A percentile compares a stretch with the other conserved stretches of the same genome.
phyloP scores from a whole-genome alignment of 75 land plant species.

The Selaginella moellendorffii region DNA sequence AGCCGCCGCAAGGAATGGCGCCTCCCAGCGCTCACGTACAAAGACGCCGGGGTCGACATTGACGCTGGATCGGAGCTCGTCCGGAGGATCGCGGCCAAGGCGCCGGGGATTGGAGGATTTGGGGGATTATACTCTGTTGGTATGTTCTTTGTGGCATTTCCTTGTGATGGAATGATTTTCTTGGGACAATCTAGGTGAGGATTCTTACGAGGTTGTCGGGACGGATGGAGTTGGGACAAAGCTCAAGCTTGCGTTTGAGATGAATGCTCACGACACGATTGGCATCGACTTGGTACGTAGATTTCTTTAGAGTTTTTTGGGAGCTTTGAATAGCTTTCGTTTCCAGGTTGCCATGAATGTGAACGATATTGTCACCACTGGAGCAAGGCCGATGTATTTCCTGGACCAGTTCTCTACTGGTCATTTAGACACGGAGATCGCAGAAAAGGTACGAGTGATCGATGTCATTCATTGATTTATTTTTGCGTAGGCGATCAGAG shows the following conservation, averaged over 20 bases:
- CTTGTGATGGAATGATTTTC: not conserved
- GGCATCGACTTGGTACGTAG: slow-evolving; percentile 81
- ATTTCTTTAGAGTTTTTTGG: not conserved
- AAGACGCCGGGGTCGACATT: not conserved
- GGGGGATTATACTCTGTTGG: not conserved
- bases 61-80: not conserved
- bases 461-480: not conserved
- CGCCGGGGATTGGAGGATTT: not conserved
- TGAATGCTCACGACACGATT: slow-evolving; percentile 79
- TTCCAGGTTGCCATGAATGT: not conserved
- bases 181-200: not conserved
- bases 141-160: not conserved
- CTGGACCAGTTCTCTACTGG: not conserved
- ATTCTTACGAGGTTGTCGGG: slow-evolving; percentile 20
- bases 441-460: not conserved
- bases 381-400: not conserved
- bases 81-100: not conserved
- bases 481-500: not conserved
- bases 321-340: not conserved
- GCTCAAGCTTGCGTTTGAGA: slow-evolving; percentile 94
- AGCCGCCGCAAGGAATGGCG: no score
- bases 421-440: not conserved
- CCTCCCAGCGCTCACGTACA: not conserved
- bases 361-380: not conserved
- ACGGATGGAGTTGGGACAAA: slow-evolving; percentile 99